Evolutionary conservation across 164 flowering plant species (phyloP), one percentile per base, ranked within the genome.

Genomic region (Dillenia turbinata): DNA sequence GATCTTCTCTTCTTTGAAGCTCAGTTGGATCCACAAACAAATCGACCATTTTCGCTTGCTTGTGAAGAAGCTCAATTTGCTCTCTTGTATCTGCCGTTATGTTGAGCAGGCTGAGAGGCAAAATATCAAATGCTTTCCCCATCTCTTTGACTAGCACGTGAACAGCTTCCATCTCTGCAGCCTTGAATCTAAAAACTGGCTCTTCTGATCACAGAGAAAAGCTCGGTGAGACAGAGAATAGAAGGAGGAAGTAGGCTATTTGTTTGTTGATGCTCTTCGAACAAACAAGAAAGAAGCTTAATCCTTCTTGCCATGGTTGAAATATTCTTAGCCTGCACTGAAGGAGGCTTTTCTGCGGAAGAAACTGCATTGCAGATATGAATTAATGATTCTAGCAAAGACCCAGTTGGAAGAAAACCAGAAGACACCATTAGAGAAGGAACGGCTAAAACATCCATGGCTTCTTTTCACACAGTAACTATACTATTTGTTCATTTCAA

Each of bases 21-120:
- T 86, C 90, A 52, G 19, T 33, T 19, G 75, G 61, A 45, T 85
- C 87, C 50, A 78, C 60, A 40, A 75, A 71, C 60, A 81, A 57
- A 9, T 79, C 77, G 0, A 67, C 78, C 49, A 83, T 70, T 55
- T 71, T 84, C 0, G 83, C 76, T 51, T 89, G 92, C 69, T 65
- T 85, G 70, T 77, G 87, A 44, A 85, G 82, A 63, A 89, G 86
- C 75, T 83, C 90, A 13, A 89, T 79, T 74, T 89, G 93, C 73
- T 89, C 92, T 69, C 77, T 73, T 15, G 65, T 75, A 64, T 87
- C 96, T 0, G 71, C 58, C 1, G 79, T 75, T 43, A 87, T 47
- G 17, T 75, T 64, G 10, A 89, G 79, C 76, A 83, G 68, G 62
- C 84, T 85, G 59, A 84, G 68, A 9, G 92, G 93, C 8, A 87